These are phyloP conservation scores for Mycena capillaripes DNA, from an alignment of 768 basidiomycete genomes.

Conservation along the genomic window DNA sequence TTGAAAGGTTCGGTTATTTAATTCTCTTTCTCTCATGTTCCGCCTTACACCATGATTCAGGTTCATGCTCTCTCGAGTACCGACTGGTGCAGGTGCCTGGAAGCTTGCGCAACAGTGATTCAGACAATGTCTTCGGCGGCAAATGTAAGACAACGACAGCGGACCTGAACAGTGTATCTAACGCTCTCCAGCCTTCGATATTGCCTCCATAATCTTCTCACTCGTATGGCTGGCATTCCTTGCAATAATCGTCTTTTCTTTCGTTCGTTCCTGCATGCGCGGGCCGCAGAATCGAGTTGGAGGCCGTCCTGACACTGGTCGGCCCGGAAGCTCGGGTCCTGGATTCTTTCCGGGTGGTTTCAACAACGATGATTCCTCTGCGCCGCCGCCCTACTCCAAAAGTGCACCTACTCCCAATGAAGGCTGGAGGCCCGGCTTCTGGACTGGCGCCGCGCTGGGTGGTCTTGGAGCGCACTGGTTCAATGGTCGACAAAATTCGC, in stretches of 20 bases:
- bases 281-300: constrained; percentile 43
- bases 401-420: constrained; percentile 40
- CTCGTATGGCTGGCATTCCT: constrained; percentile 69
- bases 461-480: constrained; percentile 73
- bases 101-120: constrained; percentile 50
- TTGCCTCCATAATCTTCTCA: constrained; percentile 65
- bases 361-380: constrained; percentile 56
- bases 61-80: constrained; percentile 91
- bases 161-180: neutral
- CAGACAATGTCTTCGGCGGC: constrained; percentile 46
- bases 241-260: constrained; percentile 66
- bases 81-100: constrained; percentile 79
- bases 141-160: constrained; percentile 1
- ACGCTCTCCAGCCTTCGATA: constrained; percentile 58
- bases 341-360: constrained; percentile 70
- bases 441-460: constrained; percentile 85
- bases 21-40: too few species aligned
- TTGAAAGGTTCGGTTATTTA: constrained; percentile 72
- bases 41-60: constrained; percentile 51
- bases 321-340: constrained; percentile 54
- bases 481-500: constrained; percentile 51
- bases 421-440: constrained; percentile 76
- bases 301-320: constrained; percentile 46
- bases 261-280: constrained; percentile 69
- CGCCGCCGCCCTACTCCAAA: constrained; percentile 73